These are phyloP conservation scores for Hyaloscypha bicolor DNA, from an alignment of 495 filamentous ascomycete genomes.

Conservation along the genomic window DNA sequence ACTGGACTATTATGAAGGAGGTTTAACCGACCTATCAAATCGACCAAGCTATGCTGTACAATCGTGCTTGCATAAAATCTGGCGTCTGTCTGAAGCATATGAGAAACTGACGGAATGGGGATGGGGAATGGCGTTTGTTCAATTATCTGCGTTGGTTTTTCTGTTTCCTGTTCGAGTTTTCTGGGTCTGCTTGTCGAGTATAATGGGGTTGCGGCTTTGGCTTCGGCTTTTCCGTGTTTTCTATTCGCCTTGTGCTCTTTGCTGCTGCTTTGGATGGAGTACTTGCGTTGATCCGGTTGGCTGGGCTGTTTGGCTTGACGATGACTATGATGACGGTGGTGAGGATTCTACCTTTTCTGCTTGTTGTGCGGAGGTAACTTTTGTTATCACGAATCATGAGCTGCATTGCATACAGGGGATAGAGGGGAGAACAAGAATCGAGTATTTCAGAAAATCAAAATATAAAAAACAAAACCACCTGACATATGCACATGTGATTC, in stretches of 20 bases:
- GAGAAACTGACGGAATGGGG: conserved; percentile 17
- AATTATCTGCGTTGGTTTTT: conserved; percentile 16
- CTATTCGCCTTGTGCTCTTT: not conserved
- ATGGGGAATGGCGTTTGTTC: conserved; percentile 21
- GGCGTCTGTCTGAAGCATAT: conserved; percentile 34
- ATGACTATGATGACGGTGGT: conserved; percentile 14
- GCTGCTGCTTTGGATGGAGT: not conserved
- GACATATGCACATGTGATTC: not conserved
- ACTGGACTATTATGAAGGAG: not conserved
- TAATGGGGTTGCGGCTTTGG: conserved; percentile 12
- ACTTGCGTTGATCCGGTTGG: conserved; percentile 8
- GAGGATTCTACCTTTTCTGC: conserved; percentile 17
- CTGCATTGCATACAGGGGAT: conserved; percentile 26
- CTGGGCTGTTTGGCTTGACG: conserved; percentile 12
- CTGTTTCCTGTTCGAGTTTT: not conserved
- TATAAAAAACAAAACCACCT: conserved; percentile 3
- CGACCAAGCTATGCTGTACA: conserved; percentile 18
- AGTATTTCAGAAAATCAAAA: conserved; percentile 21
- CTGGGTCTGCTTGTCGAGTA: conserved; percentile 11
- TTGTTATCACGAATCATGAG: conserved; percentile 29
- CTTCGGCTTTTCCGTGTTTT: conserved; percentile 4
- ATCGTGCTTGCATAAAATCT: conserved; percentile 32
- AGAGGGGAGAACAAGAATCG: conserved; percentile 9
- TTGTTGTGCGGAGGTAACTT: conserved; percentile 1
- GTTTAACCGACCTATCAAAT: not conserved